Percentiles rank a stretch among this genome's conserved stretches.
Evolutionary conservation across 169 alveolate genomes (phyloP).

Genomic region (Cryptosporidium muris): DNA sequence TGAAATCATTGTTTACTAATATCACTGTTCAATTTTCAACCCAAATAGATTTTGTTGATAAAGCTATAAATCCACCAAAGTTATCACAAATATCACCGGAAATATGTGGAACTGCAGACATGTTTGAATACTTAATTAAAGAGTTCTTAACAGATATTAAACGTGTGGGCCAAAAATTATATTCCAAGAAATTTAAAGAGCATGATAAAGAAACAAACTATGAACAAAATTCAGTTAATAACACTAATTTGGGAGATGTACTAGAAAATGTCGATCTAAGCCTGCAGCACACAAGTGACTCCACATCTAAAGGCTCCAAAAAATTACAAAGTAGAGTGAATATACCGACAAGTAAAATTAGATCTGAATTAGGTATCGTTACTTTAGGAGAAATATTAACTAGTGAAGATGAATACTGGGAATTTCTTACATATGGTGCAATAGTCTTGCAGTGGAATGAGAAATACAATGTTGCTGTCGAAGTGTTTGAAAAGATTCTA

Average conservation of each 20-base stretch:
- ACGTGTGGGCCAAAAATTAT: conserved; percentile 39
- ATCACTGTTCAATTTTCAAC: not conserved
- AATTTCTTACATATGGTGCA: conserved; percentile 55
- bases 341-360: conserved; percentile 12
- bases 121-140: conserved; percentile 26
- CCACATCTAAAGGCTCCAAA: not conserved
- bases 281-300: not conserved
- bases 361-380: conserved; percentile 45
- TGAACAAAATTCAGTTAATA: not conserved
- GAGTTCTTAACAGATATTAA: conserved; percentile 45
- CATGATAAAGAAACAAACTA: not conserved
- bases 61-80: conserved; percentile 18
- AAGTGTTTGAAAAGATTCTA: conserved; percentile 39
- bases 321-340: conserved; percentile 18
- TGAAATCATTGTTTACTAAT: conserved; percentile 21
- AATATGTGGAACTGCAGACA: conserved; percentile 4
- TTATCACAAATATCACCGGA: too few species aligned
- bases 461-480: conserved; percentile 46
- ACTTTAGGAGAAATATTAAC: conserved; percentile 54
- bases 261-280: not conserved
- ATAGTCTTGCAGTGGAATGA: conserved; percentile 12
- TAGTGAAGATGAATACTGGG: conserved; percentile 51
- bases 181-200: conserved; percentile 35
- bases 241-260: not conserved
- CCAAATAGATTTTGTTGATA: conserved; percentile 12